Conservation (phyloP, 768 basidiomycete species). For the Dioszegia aurantiaca region DNA sequence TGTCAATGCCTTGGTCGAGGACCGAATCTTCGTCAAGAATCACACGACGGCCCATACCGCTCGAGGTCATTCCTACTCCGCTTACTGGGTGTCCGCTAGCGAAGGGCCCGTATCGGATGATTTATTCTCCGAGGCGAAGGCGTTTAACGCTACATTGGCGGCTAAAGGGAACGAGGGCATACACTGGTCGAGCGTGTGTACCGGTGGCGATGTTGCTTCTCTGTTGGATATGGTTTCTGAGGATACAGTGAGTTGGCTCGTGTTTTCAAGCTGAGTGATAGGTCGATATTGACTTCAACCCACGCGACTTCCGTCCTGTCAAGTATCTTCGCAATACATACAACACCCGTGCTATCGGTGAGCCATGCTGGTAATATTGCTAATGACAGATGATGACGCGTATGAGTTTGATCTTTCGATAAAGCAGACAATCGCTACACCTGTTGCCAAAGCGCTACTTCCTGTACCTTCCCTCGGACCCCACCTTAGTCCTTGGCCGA, state of each 20-base stretch:
- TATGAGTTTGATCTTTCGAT: conserved; percentile 38
- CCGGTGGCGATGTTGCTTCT: conserved; percentile 68
- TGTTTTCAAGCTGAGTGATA: conserved; percentile 43
- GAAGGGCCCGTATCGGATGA: conserved; percentile 64
- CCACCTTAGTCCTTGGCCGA: neutral
- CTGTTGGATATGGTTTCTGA: conserved; percentile 79
- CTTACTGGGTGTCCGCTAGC: conserved; percentile 61
- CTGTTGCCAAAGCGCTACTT: neutral
- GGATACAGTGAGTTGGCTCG: conserved; percentile 59
- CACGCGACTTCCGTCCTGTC: conserved; percentile 60
- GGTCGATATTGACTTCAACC: conserved; percentile 73
- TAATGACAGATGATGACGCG: conserved; percentile 36
- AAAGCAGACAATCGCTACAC: neutral
- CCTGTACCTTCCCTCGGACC: conserved; percentile 1
- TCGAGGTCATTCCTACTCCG: neutral
- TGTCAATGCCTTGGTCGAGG: conserved; percentile 62
- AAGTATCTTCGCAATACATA: conserved; percentile 70
- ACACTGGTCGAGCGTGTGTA: conserved; percentile 75
- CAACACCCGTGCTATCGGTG: conserved; percentile 52
- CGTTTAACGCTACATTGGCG: conserved; percentile 62
- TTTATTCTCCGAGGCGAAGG: conserved; percentile 68
- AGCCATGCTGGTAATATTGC: conserved; percentile 2
- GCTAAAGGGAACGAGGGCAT: conserved; percentile 58
- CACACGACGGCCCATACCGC: neutral
- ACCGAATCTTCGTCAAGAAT: conserved; percentile 66